Evolutionary conservation across 805 yeast species (phyloP), one percentile per base, ranked within the genome.

Genomic region (Kodamaea hsintzibuensis): DNA sequence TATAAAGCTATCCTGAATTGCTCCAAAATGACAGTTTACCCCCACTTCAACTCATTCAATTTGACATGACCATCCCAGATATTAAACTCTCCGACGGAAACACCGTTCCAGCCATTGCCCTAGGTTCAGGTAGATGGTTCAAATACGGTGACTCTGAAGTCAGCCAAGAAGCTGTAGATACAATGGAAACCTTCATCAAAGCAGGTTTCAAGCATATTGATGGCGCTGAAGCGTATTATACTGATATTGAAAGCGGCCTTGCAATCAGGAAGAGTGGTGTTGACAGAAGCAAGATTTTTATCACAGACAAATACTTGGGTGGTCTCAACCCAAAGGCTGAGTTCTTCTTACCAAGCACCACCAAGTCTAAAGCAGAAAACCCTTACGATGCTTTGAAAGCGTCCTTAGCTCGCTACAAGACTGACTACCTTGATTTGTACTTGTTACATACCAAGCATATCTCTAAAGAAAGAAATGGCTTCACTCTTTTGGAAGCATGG

Each of bases 201-300:
- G 63, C 66, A 12, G 87, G 88, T 0, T 82, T 79, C 66, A 76
- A 69, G 45, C 90, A 85, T 61, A 72, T 86, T 43, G 91, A 86
- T 59, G 81, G 86, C 13, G 91, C 91, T 0, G 88, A 85, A 59
- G 68, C 73, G n/a, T 86, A 86, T 65, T 74, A 77, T 43, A 85
- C 88, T 7, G 85, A 82, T 54, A 62, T 60, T 2, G 89, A 84
- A 62, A 78, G 83, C 39, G 85, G 80, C 22, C 74, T 65, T 17
- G 88, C 85, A 1, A 56, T 84, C 25, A 70, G 69, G 52, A 64
- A 71, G 49, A 61, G 75, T 0, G 79, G 76, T 5, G 53, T 73
- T 7, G 66, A 70, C 17, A 75, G 84, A 65, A 64, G 72, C 57
- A 70, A 74, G 48, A 56, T 82, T 30, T 86, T 79, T 71, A 67